phyloP scores from a whole-genome alignment of 176 grass and related monocot species.

The Avena eriantha region DNA sequence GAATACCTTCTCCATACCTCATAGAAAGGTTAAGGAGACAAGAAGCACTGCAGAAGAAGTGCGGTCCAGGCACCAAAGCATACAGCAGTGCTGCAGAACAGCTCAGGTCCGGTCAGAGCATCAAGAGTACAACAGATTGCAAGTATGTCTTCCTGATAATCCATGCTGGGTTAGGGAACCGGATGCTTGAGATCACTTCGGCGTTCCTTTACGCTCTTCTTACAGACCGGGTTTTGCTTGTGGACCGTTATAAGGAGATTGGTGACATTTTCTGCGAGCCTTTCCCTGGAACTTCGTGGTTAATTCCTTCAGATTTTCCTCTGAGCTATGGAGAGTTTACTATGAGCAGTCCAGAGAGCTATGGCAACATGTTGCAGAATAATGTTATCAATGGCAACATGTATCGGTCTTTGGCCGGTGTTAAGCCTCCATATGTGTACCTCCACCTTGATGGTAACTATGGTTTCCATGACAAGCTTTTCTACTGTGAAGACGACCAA shows the following conservation, averaged over 20 bases:
- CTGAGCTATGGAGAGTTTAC: slow-evolving; percentile 50
- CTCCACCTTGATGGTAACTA: slow-evolving; percentile 64
- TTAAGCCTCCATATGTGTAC: slow-evolving; percentile 51
- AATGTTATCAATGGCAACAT: slow-evolving; percentile 46
- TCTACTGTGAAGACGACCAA: slow-evolving; percentile 80
- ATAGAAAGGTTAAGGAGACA: slow-evolving; percentile 69
- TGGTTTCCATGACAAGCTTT: slow-evolving; percentile 61
- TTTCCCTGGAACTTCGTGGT: slow-evolving; percentile 74
- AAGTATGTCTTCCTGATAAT: slow-evolving; percentile 66
- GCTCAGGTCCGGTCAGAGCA: slow-evolving; percentile 53
- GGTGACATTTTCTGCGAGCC: slow-evolving; percentile 80
- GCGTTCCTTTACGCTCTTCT: slow-evolving; percentile 71
- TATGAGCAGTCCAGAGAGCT: slow-evolving; percentile 51
- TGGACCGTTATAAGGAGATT: slow-evolving; percentile 67
- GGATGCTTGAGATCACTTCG: slow-evolving; percentile 69
- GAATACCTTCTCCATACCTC: slow-evolving; percentile 69
- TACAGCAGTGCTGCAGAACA: slow-evolving; percentile 58
- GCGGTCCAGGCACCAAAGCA: slow-evolving; percentile 64
- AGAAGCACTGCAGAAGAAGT: slow-evolving; percentile 73
- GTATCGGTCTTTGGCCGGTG: slow-evolving; percentile 42
- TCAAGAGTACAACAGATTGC: slow-evolving; percentile 55
- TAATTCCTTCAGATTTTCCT: slow-evolving; percentile 74
- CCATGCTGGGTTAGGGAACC: slow-evolving; percentile 71
- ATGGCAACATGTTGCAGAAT: slow-evolving; percentile 67
- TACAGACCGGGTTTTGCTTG: slow-evolving; percentile 70